Percentiles rank a stretch among this genome's conserved stretches.
Evolutionary conservation across 2,329 filamentous ascomycete species (phyloP).

Genomic region (Exserohilum rostratum): DNA sequence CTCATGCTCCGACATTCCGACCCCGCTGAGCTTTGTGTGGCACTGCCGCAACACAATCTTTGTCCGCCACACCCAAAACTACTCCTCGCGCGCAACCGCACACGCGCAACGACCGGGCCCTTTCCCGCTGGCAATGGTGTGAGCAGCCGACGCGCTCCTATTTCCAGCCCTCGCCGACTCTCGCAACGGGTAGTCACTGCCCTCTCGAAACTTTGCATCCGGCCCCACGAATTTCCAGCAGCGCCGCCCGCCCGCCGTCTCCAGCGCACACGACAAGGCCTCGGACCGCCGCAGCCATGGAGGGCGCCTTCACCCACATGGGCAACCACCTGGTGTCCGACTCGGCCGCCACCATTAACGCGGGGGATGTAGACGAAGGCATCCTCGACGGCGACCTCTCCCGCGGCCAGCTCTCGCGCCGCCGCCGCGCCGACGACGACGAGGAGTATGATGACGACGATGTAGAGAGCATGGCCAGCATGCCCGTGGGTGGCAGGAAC

Average conservation of each 20-base stretch:
- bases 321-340: conserved; percentile 86
- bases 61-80: conserved; percentile 24
- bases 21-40: conserved; percentile 10
- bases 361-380: conserved; percentile 83
- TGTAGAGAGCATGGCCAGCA: conserved; percentile 75
- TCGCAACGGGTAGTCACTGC: conserved; percentile 4
- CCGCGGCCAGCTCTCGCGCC: conserved; percentile 64
- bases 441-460: conserved; percentile 86
- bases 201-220: conserved; percentile 9
- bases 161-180: background rate
- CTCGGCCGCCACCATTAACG: conserved; percentile 85
- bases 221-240: conserved; percentile 12
- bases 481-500: conserved; percentile 76
- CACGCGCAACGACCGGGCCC: conserved; percentile 15
- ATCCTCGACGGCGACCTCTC: conserved; percentile 71
- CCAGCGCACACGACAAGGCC: background rate
- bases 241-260: no score
- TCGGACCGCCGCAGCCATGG: conserved; percentile 60
- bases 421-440: conserved; percentile 77
- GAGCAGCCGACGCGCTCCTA: conserved; percentile 11
- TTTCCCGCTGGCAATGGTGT: conserved; percentile 35
- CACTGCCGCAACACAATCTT: conserved; percentile 16
- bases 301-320: conserved; percentile 86
- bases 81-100: conserved; percentile 22
- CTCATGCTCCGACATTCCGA: conserved; percentile 14